Base-by-base conservation (phyloP, 2,329 filamentous ascomycete genomes). In the Sporothrix globosa region DNA sequence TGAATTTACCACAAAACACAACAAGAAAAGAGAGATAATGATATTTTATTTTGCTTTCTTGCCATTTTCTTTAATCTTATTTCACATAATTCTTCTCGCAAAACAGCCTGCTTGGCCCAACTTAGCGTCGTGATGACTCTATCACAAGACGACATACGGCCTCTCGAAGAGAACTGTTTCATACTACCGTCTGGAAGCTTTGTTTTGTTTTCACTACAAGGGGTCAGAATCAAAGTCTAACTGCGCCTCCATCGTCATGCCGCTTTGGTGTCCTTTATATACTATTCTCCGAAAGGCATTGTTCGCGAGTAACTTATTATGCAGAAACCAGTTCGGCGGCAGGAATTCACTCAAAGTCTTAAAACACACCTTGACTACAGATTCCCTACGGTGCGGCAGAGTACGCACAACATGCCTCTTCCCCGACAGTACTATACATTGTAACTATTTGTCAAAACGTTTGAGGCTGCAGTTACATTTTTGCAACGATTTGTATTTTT, bases 401-500 rank as follows among this genome's bases (percentile, higher is more conserved):
- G 19, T 13, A 61, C 13, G 39, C n/a, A 24, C 10, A 21, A 60
- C 3, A 30, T 30, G 27, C 27, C 27, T 30, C 27, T 30, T 30
- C 27, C 27, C 27, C 3, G 27, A 0, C 30, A 60, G 19, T 30
- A n/a, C 11, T 27, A 17, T 6, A 2, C 1, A 2, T 46, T 41
- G 11, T 14, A 44, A 17, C n/a, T 61, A 61, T 46, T 61, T 46
- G 58, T 61, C 39, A 65, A 50, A 11, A 10, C 2, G 24, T 13
- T n/a, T 21, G n/a, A 34, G 61, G 24, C 24, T 30, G 50, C 17
- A 11, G 61, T 65, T 34, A 30, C 61, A 65, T 50, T 50, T 41
- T 13, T 11, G 24, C 34, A 44, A 34, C 41, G 27, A 65, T 65
- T n/a, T 65, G 60, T n/a, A 65, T 65, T 65, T 50, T 19, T 54